Base-by-base conservation (phyloP, 1,284 basidiomycete species). In the Boletellus deceptivus region DNA sequence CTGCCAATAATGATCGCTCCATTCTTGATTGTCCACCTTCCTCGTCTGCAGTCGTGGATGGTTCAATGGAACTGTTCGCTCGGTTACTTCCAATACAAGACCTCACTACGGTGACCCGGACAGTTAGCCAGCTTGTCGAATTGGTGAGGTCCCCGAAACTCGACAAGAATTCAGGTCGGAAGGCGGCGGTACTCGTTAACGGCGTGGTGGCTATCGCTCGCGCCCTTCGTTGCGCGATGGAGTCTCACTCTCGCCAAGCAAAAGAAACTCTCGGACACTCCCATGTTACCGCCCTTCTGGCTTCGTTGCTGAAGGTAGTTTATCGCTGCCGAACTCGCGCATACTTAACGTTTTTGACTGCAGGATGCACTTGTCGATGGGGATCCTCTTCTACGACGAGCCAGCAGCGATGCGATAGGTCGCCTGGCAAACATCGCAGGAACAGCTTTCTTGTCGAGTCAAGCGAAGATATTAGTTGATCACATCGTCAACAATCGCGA, bases 401-500 rank as follows among this genome's bases (percentile, higher is more conserved):
- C 87, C 0, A 86, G 89, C n/a, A 94, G 92, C 56, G 94, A 98
- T 69, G 84, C 91, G 0, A 86, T 98, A 58, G 97, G 97, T 16
- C 83, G 91, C 22, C 73, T 99, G 3, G 89, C 91, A 2, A 88
- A 85, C 52, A 74, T 97, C 13, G 91, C 90, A 0, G 93, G 89
- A 16, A 93, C 87, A 7, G 83, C 80, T 38, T 96, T 95, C 73
- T 76, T 98, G 48, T 90, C 92, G 0, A 81, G 78, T 27, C 91
- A 97, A 69, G 89, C 95, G 55, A 98, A 98, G 66, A 86, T 85
- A 60, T 78, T 98, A 10, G 93, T 99, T 6, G 92, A 98, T 60
- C 91, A 95, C 63, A 91, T 99, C n/a, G 93, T 99, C 53, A 92
- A 81, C 69, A 98, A 99, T 68, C 89, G 95, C 10, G 90, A 97